phyloP scores from a whole-genome alignment of 306 rosid genomes.

The Cicer chorassanicum region DNA sequence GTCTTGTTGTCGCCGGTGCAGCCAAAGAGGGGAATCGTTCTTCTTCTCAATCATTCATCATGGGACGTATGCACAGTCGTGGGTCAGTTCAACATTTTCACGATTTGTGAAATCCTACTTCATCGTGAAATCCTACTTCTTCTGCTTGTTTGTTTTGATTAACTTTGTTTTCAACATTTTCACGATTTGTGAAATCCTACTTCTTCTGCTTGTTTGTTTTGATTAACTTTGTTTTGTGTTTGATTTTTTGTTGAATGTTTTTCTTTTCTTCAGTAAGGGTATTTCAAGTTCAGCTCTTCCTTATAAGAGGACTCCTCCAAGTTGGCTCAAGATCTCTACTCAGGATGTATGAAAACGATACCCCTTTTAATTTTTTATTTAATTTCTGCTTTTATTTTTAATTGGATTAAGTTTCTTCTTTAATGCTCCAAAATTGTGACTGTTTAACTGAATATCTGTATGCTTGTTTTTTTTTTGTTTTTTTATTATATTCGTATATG shows the following conservation, averaged over 20 bases:
- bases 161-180: not conserved
- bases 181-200: not conserved
- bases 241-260: not conserved
- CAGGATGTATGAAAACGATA: constrained; percentile 62
- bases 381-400: not conserved
- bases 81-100: constrained; percentile 52
- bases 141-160: not conserved
- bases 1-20: not conserved
- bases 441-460: not conserved
- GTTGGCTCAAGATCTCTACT: constrained; percentile 79
- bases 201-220: not conserved
- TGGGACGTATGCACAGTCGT: constrained; percentile 91
- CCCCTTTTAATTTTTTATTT: not conserved
- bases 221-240: constrained; percentile 6
- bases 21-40: constrained; percentile 23
- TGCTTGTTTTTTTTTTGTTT: not conserved
- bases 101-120: not conserved
- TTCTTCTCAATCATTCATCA: constrained; percentile 45
- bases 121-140: not conserved
- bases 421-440: not conserved
- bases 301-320: constrained; percentile 76
- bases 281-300: constrained; percentile 89
- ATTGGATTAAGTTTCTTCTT: not conserved
- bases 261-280: constrained; percentile 66
- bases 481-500: not conserved